Conservation (phyloP, 2,329 filamentous ascomycete genomes). For the Curvularia eragrostidis region DNA sequence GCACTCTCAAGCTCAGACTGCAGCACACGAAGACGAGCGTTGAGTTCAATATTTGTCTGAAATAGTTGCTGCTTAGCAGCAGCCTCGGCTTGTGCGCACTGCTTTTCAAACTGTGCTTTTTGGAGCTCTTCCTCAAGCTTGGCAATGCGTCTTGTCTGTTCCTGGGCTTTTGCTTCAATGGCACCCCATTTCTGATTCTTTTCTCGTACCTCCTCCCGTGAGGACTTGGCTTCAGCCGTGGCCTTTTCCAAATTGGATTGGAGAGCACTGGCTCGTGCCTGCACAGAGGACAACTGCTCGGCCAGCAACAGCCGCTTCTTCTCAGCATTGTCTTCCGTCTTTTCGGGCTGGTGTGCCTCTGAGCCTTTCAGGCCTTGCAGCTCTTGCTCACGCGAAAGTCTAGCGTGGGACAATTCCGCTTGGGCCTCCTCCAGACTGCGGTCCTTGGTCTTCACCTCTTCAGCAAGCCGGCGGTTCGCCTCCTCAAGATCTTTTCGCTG, state of each 20-base stretch:
- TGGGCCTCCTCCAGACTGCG: constrained; percentile 12
- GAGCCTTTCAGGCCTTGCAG: constrained; percentile 14
- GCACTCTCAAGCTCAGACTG: constrained; percentile 28
- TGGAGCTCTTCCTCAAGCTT: constrained; percentile 35
- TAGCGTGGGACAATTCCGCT: constrained; percentile 4
- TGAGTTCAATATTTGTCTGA: constrained; percentile 33
- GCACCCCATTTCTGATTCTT: constrained; percentile 16
- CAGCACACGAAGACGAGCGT: constrained; percentile 28
- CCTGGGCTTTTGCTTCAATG: constrained; percentile 15
- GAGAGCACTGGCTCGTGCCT: constrained; percentile 34
- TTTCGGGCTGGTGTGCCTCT: constrained; percentile 3
- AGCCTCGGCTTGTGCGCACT: constrained; percentile 35
- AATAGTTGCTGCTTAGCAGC: constrained; percentile 37
- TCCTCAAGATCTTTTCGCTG: constrained; percentile 11
- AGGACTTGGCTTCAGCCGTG: constrained; percentile 32
- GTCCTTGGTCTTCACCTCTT: constrained; percentile 11
- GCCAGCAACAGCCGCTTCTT: constrained; percentile 23
- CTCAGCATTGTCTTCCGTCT: constrained; percentile 7
- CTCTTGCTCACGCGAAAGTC: constrained; percentile 10
- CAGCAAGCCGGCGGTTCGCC: constrained; percentile 8
- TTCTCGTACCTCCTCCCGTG: constrained; percentile 33
- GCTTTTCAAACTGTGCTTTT: constrained; percentile 33
- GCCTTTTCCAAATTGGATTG: constrained; percentile 37
- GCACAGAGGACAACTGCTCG: constrained; percentile 33
- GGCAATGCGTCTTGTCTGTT: constrained; percentile 21